Evolutionary conservation across 371 early-diverging fungal species (phyloP).

Genomic region (Rhizopus microsporus): DNA sequence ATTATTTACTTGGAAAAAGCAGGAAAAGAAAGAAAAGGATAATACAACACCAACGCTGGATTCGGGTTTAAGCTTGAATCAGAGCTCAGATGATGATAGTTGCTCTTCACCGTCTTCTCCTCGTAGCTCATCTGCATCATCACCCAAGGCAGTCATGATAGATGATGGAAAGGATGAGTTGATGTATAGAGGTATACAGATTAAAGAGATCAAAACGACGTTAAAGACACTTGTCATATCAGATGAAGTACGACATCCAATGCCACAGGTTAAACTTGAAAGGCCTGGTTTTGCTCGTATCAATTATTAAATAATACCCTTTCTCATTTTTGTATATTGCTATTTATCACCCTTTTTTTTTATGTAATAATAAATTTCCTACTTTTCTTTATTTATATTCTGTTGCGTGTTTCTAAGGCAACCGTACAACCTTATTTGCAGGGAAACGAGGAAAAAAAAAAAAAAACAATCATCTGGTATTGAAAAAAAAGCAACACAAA

Average conservation of each 20-base stretch:
- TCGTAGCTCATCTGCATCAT: conserved; percentile 10
- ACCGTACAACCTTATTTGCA: background rate
- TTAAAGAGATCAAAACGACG: conserved; percentile 54
- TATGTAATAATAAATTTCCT: background rate
- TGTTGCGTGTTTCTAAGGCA: background rate
- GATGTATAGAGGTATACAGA: conserved; percentile 48
- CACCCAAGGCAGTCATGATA: background rate
- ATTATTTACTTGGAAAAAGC: conserved; percentile 16
- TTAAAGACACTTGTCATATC: conserved; percentile 51
- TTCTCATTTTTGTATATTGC: background rate
- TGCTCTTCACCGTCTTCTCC: conserved; percentile 11
- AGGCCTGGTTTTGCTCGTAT: conserved; percentile 52
- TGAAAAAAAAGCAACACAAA: background rate
- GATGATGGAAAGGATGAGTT: conserved; percentile 50
- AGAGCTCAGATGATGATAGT: conserved; percentile 14
- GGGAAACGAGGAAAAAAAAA: background rate
- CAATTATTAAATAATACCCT: conserved; percentile 27
- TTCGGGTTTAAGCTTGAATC: background rate
- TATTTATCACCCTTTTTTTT: background rate
- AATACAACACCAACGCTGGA: background rate
- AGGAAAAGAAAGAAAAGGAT: background rate
- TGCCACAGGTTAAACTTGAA: conserved; percentile 44
- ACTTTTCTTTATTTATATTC: background rate
- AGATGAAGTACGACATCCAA: conserved; percentile 39
- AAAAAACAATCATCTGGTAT: too few relatives aligned